Base-by-base conservation (phyloP, 2,329 filamentous ascomycete species). In the Phialophora macrospora region DNA sequence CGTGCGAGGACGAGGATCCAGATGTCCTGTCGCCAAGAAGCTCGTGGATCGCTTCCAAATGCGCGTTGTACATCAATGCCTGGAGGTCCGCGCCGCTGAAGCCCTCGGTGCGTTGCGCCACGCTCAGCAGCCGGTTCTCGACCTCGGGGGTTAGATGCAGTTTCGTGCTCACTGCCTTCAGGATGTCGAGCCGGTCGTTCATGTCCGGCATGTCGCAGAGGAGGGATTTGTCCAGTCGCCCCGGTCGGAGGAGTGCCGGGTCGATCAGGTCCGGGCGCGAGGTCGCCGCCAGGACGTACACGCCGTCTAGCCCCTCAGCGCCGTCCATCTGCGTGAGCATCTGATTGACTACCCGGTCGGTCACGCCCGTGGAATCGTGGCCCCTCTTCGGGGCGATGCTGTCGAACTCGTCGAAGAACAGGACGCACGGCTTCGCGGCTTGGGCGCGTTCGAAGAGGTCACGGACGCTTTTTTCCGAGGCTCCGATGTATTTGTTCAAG, bases 361-460 rank as follows among this genome's bases (percentile, higher is more conserved):
- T 99, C n/a, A 99, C 96, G 70, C 96, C 95, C 0, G 95, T 99
- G 1, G 90, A 95, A 77, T 99, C 96, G 75, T 99, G 95, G 0
- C 95, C 95, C 80, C 95, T 87, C 79, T 98, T 99, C 2, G 95
- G 95, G 0, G 96, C 96, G 69, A 99, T 98, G 46, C 91, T 93
- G 80, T 99, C 95, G 75, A 99, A 99, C 77, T 99, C 95, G 75
- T 99, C 95, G 75, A 99, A 99, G 83, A 99, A 99, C 8, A 99
- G 83, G 4, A 99, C 91, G 73, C 95, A 98, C 0, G 96, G 96
- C 66, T 90, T 88, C 4, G 95, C 95, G 2, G 95, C 94, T 74
- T 90, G 88, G 0, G 95, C 95, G 49, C 95, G 87, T 75, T 97
- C 94, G 74, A 99, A 99, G 0, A 99, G 83, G 76, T 99, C 95